Evolutionary conservation across 225 moss, liverwort and hornwort species (phyloP).

Genomic region (Ulota crispa): DNA sequence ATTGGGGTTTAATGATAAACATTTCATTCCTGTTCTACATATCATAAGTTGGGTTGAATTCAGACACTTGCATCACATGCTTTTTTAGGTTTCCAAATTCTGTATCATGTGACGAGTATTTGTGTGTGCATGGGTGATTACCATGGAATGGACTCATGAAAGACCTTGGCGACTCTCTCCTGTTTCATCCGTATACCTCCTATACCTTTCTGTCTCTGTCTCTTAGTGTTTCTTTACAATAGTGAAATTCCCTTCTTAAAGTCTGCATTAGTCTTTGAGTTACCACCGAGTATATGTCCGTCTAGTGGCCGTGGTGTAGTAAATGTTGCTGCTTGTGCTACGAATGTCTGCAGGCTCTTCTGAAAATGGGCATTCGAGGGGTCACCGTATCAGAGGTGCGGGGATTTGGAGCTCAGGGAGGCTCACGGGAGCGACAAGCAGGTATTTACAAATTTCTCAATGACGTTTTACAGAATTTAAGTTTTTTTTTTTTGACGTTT

Average conservation of each 20-base stretch:
- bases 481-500: neutral
- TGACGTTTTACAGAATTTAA: neutral
- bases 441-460: slow-evolving; percentile 33
- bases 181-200: slow-evolving; percentile 50
- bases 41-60: neutral
- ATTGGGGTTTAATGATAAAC: neutral
- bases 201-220: neutral
- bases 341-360: slow-evolving; percentile 48
- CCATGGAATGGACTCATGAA: slow-evolving; percentile 22
- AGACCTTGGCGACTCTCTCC: slow-evolving; percentile 65
- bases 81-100: neutral
- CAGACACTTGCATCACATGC: neutral
- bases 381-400: slow-evolving; percentile 64
- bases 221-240: neutral
- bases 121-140: slow-evolving; percentile 31
- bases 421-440: slow-evolving; percentile 71
- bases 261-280: neutral
- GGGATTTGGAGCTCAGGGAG: slow-evolving; percentile 72
- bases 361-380: slow-evolving; percentile 72
- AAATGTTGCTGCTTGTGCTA: slow-evolving; percentile 5
- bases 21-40: neutral
- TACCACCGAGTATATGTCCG: neutral
- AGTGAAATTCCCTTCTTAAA: neutral
- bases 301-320: neutral
- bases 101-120: slow-evolving; percentile 6